A percentile compares a stretch with the other conserved stretches of the same genome.
Conservation (phyloP, 306 rosid species). For the Comarum palustre region DNA sequence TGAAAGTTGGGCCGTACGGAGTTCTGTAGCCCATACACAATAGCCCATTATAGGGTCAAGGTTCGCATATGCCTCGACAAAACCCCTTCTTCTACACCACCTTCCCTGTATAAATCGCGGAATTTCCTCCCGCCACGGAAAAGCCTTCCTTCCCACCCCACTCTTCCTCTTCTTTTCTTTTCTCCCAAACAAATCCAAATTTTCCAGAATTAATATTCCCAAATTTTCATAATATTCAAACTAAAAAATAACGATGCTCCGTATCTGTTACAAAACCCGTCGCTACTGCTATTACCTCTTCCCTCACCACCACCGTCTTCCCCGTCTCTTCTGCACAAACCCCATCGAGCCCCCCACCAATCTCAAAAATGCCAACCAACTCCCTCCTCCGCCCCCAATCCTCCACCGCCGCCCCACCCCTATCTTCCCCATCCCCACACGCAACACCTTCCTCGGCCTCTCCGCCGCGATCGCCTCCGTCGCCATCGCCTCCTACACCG, state of each 20-base stretch:
- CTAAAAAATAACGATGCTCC: constrained; percentile 41
- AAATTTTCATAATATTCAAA: not conserved
- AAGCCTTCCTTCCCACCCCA: not conserved
- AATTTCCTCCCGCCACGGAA: constrained; percentile 38
- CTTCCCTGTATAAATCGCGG: not conserved
- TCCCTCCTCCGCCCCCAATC: constrained; percentile 27
- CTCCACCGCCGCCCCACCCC: constrained; percentile 17
- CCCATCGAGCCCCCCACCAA: constrained; percentile 14
- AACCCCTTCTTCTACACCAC: no score
- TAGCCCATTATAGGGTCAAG: no score
- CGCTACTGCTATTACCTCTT: constrained; percentile 43
- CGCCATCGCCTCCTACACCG: constrained; percentile 43
- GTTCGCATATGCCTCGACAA: no score
- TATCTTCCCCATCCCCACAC: constrained; percentile 32
- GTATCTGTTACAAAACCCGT: constrained; percentile 45
- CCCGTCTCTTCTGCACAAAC: constrained; percentile 24
- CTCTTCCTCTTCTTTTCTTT: not conserved
- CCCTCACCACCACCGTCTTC: constrained; percentile 28
- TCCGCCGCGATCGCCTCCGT: constrained; percentile 51
- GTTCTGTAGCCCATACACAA: no score
- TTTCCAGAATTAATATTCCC: not conserved
- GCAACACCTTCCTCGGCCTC: constrained; percentile 39
- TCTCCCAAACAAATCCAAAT: not conserved
- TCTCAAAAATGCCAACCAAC: constrained; percentile 32
- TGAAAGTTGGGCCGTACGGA: no score